Conservation (phyloP, 768 basidiomycete genomes). For the Rhizopogon roseolus region DNA sequence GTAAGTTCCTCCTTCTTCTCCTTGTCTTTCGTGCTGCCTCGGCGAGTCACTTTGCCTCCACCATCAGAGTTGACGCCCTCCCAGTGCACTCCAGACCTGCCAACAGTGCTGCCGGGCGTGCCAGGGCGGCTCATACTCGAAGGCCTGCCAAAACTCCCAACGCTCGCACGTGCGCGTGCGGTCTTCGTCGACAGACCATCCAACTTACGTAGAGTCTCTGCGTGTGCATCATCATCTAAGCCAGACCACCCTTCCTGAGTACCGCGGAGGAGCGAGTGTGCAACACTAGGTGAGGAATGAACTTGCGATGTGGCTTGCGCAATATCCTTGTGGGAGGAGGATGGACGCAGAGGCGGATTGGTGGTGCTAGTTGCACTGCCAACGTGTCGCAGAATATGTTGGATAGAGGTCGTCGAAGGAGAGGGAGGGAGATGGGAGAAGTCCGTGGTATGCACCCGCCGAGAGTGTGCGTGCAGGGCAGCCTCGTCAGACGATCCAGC, state of each 20-base stretch:
- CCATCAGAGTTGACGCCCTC: conserved; percentile 52
- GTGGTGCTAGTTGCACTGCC: conserved; percentile 35
- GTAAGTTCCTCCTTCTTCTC: conserved; percentile 35
- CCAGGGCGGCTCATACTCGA: conserved; percentile 65
- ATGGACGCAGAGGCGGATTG: conserved; percentile 27
- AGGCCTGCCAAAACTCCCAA: conserved; percentile 66
- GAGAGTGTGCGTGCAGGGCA: conserved; percentile 41
- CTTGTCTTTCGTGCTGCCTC: conserved; percentile 36
- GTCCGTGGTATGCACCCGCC: conserved; percentile 67
- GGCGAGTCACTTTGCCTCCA: conserved; percentile 30
- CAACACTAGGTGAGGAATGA: conserved; percentile 60
- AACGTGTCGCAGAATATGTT: conserved; percentile 69
- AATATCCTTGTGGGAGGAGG: conserved; percentile 34
- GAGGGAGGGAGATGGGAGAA: conserved; percentile 91
- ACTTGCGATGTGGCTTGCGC: conserved; percentile 32
- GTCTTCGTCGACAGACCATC: conserved; percentile 82
- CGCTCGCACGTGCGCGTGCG: conserved; percentile 71
- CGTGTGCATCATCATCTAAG: conserved; percentile 84
- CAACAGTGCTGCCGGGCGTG: conserved; percentile 63
- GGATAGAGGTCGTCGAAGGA: conserved; percentile 85
- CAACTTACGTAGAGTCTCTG: conserved; percentile 86
- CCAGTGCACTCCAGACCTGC: conserved; percentile 54
- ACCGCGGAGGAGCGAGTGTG: conserved; percentile 79
- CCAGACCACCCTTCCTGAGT: conserved; percentile 89
- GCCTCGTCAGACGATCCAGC: conserved; percentile 52